Conservation (phyloP, 164 flowering plant species). For the Nymphaea thermarum region DNA sequence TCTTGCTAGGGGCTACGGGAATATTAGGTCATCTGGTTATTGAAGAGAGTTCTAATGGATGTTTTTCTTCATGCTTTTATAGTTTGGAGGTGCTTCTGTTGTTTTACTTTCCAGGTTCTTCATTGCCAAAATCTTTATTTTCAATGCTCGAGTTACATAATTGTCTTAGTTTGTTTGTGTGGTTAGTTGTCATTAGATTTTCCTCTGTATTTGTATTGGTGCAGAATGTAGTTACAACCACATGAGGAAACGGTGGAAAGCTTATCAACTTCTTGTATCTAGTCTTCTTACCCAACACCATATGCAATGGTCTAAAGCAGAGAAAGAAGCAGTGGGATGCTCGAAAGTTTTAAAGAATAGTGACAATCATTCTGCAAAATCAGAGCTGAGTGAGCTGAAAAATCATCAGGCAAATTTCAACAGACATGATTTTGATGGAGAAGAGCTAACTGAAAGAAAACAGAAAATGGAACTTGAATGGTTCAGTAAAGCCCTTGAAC, state of each 20-base stretch:
- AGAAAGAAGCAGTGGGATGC: slow-evolving; percentile 11
- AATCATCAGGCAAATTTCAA: slow-evolving; percentile 7
- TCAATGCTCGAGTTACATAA: not conserved
- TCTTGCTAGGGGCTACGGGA: too few species aligned
- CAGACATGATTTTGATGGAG: slow-evolving; percentile 33
- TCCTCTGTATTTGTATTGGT: not conserved
- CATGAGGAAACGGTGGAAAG: slow-evolving; percentile 17
- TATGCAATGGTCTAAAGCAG: slow-evolving; percentile 29
- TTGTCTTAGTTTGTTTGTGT: too few species aligned
- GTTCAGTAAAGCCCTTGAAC: slow-evolving; percentile 85
- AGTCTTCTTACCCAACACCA: slow-evolving; percentile 24
- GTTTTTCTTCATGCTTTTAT: not conserved
- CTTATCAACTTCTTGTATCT: slow-evolving; percentile 15
- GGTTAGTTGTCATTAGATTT: not conserved
- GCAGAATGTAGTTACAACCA: slow-evolving; percentile 12
- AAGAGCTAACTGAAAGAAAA: slow-evolving; percentile 36
- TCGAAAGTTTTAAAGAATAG: slow-evolving; percentile 14
- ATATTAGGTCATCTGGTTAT: too few species aligned
- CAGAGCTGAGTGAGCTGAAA: slow-evolving; percentile 7
- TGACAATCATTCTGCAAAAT: slow-evolving; percentile 1
- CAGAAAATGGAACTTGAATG: slow-evolving; percentile 75
- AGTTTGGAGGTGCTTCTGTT: not conserved
- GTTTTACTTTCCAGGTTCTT: too few species aligned
- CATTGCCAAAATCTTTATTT: too few species aligned
- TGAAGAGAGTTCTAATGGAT: too few species aligned